Evolutionary conservation across 164 flowering plant genomes (phyloP).

Genomic region (Vitis labrusca): DNA sequence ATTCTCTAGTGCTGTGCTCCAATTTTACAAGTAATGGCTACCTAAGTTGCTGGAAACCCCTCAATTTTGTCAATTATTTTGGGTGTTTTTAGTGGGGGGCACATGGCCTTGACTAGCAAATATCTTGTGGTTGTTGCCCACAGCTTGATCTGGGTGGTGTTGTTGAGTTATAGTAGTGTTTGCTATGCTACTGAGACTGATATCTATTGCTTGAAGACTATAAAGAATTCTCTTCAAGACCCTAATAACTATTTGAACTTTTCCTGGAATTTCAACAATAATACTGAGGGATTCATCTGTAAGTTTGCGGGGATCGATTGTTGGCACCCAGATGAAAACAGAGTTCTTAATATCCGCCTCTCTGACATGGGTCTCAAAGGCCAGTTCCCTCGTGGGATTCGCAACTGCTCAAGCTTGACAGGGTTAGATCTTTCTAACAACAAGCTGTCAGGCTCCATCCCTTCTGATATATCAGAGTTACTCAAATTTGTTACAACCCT

Average conservation of each 20-base stretch:
- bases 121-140: conserved; percentile 9
- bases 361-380: conserved; percentile 65
- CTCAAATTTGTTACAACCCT: conserved; percentile 42
- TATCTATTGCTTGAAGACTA: conserved; percentile 52
- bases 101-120: conserved; percentile 12
- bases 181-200: conserved; percentile 36
- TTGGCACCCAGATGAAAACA: conserved; percentile 77
- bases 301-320: conserved; percentile 67
- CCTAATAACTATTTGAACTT: conserved; percentile 36
- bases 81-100: background rate
- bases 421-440: conserved; percentile 77
- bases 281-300: conserved; percentile 66
- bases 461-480: conserved; percentile 35
- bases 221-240: conserved; percentile 47
- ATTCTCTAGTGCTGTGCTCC: too few relatives aligned
- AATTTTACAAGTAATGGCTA: too few relatives aligned
- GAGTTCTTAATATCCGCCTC: conserved; percentile 55
- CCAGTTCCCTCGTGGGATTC: conserved; percentile 57
- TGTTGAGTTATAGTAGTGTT: conserved; percentile 16
- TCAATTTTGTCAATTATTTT: background rate
- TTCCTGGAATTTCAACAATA: conserved; percentile 56
- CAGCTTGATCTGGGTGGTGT: conserved; percentile 10
- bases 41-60: background rate
- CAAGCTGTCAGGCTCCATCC: conserved; percentile 54
- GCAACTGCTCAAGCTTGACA: conserved; percentile 58